A percentile compares a stretch with the other conserved stretches of the same genome.
phyloP scores from a whole-genome alignment of 2,329 filamentous ascomycete genomes.

The Coniochaeta pulveracea region DNA sequence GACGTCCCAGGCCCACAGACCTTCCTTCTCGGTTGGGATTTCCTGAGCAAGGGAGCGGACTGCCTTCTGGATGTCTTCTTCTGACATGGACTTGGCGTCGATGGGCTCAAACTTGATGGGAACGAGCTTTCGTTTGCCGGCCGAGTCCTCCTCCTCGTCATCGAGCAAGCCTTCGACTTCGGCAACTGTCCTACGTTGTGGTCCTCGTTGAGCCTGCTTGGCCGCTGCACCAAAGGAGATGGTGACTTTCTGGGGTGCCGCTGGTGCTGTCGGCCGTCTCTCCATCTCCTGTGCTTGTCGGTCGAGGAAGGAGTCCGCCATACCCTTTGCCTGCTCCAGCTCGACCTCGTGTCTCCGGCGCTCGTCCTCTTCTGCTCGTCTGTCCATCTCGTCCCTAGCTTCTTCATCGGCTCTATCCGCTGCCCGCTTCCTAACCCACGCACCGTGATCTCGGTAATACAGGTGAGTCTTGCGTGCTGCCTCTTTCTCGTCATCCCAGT shows the following conservation, averaged over 20 bases:
- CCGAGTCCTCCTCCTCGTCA: constrained; percentile 76
- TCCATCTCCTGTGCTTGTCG: constrained; percentile 70
- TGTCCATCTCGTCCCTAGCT: constrained; percentile 71
- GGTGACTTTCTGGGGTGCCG: constrained; percentile 73
- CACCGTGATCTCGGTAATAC: constrained; percentile 79
- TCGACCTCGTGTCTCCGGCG: constrained; percentile 56
- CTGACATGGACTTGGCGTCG: constrained; percentile 58
- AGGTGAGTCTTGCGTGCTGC: constrained; percentile 57
- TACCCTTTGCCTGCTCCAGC: constrained; percentile 66
- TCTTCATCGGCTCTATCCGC: constrained; percentile 64
- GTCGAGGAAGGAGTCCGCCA: constrained; percentile 86
- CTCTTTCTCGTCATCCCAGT: constrained; percentile 91
- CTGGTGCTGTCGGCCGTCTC: constrained; percentile 20
- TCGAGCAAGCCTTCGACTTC: constrained; percentile 92
- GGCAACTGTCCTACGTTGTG: constrained; percentile 67
- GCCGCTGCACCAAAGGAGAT: constrained; percentile 83
- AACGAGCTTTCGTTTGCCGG: constrained; percentile 62
- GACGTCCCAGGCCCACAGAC: constrained; percentile 84
- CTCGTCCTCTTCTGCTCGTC: constrained; percentile 67
- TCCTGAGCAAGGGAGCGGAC: constrained; percentile 75
- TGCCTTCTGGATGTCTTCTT: constrained; percentile 78
- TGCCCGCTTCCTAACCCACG: constrained; percentile 75
- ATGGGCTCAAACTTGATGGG: constrained; percentile 73
- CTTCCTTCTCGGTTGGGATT: constrained; percentile 78
- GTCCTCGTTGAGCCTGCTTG: constrained; percentile 46